Evolutionary conservation across 768 basidiomycete genomes (phyloP).

Genomic region (Xerocomus brunneocitrinus): DNA sequence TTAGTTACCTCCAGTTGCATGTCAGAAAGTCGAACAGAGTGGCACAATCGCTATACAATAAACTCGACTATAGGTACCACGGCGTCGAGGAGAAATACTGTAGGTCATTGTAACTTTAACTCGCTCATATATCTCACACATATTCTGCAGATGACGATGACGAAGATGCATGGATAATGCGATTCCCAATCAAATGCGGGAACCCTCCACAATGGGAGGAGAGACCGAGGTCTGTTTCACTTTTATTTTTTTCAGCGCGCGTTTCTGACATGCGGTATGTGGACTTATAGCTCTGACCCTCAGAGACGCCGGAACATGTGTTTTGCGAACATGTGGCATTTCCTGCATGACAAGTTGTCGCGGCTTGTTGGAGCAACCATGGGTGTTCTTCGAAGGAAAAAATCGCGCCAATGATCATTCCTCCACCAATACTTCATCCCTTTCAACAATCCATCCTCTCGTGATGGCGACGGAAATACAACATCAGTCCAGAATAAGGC

Average conservation of each 20-base stretch:
- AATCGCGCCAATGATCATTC: conserved; percentile 8
- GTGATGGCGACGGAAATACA: background rate
- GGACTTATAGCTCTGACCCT: conserved; percentile 2
- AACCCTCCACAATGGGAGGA: background rate
- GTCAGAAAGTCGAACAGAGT: conserved; percentile 28
- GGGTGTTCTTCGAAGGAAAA: conserved; percentile 11
- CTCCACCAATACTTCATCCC: background rate
- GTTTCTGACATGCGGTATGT: background rate
- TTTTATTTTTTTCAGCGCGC: background rate
- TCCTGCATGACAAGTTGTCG: conserved; percentile 10
- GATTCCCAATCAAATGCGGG: conserved; percentile 4
- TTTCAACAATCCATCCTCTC: background rate
- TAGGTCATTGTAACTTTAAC: conserved; percentile 9
- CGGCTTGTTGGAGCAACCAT: conserved; percentile 7
- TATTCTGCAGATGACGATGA: conserved; percentile 21
- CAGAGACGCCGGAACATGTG: conserved; percentile 9
- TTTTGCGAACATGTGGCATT: conserved; percentile 10
- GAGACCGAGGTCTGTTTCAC: conserved; percentile 11
- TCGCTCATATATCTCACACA: background rate
- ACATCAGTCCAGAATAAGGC: too few relatives aligned
- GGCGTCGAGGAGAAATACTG: conserved; percentile 21
- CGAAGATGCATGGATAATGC: conserved; percentile 27
- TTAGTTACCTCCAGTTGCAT: conserved; percentile 25
- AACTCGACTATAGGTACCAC: conserved; percentile 21
- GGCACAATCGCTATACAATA: conserved; percentile 21